These are phyloP conservation scores for Acer negundo DNA, from an alignment of 345 rosid genomes.

Conservation along the genomic window DNA sequence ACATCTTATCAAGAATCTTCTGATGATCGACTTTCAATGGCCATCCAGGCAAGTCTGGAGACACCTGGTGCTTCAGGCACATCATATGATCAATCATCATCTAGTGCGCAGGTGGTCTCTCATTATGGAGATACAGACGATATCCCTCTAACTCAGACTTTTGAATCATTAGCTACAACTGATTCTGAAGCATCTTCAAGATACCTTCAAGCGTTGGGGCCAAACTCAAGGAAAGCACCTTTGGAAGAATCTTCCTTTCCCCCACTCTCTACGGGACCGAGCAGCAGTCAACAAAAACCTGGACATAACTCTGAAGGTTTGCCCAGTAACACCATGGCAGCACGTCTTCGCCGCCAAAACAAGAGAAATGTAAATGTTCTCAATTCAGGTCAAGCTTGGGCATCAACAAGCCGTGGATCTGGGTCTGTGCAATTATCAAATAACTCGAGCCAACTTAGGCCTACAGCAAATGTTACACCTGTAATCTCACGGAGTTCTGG, in stretches of 20 bases:
- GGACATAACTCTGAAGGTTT: conserved; percentile 48
- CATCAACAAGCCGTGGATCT: conserved; percentile 42
- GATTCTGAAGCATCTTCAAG: conserved; percentile 63
- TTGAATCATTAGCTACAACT: conserved; percentile 48
- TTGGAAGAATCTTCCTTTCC: conserved; percentile 85
- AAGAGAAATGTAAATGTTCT: conserved; percentile 33
- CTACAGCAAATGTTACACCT: conserved; percentile 26
- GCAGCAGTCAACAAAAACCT: conserved; percentile 46
- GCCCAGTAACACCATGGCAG: conserved; percentile 66
- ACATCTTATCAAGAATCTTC: conserved; percentile 69
- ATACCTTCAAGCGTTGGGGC: conserved; percentile 86
- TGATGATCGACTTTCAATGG: conserved; percentile 57
- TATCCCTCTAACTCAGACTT: conserved; percentile 58
- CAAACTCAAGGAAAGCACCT: conserved; percentile 51
- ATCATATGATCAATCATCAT: conserved; percentile 41
- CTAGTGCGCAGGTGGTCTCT: conserved; percentile 42
- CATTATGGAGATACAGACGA: conserved; percentile 44
- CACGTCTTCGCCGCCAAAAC: conserved; percentile 54
- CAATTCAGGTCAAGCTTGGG: conserved; percentile 65
- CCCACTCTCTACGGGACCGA: conserved; percentile 57
- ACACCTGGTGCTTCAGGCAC: conserved; percentile 35
- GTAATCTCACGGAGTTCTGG: conserved; percentile 27
- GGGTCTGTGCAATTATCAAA: conserved; percentile 34
- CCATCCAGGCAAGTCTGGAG: conserved; percentile 63
- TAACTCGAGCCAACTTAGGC: conserved; percentile 31